Conservation (phyloP, 441 rosid genomes). For the Melastoma candidum region DNA sequence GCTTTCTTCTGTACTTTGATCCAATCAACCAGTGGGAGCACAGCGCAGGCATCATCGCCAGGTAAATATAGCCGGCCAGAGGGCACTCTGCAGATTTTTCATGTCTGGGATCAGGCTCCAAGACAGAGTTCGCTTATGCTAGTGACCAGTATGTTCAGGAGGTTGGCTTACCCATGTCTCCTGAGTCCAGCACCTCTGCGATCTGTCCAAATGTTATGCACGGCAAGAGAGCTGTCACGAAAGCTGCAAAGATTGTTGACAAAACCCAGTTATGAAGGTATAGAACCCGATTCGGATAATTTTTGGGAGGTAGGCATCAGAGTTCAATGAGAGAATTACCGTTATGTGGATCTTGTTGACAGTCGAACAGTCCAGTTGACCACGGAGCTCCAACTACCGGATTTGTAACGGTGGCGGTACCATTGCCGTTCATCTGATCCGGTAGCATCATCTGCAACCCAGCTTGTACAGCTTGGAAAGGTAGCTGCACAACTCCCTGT, state of each 20-base stretch:
- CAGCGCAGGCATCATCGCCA: conserved; percentile 32
- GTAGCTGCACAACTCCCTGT: conserved; percentile 2
- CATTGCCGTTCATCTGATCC: not conserved
- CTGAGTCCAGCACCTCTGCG: conserved; percentile 33
- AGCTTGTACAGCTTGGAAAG: not conserved
- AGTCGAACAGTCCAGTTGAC: conserved; percentile 31
- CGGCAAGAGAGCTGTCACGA: conserved; percentile 28
- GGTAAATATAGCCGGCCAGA: conserved; percentile 25
- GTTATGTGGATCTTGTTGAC: conserved; percentile 20
- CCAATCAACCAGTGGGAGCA: conserved; percentile 42
- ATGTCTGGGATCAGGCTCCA: not conserved
- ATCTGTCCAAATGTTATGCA: conserved; percentile 42
- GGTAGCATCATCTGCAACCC: not conserved
- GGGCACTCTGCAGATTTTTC: conserved; percentile 23
- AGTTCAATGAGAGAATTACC: not conserved
- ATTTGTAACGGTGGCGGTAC: not conserved
- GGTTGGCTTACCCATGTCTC: conserved; percentile 14
- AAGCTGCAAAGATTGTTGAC: conserved; percentile 20
- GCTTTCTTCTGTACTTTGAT: conserved; percentile 35
- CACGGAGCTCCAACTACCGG: conserved; percentile 17
- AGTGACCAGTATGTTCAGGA: not conserved
- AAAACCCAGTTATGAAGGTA: too few relatives aligned
- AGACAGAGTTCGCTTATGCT: not conserved
- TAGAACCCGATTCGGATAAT: not conserved
- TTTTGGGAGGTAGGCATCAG: not conserved